Conservation (phyloP, 805 yeast genomes). For the Candida glaebosa region DNA sequence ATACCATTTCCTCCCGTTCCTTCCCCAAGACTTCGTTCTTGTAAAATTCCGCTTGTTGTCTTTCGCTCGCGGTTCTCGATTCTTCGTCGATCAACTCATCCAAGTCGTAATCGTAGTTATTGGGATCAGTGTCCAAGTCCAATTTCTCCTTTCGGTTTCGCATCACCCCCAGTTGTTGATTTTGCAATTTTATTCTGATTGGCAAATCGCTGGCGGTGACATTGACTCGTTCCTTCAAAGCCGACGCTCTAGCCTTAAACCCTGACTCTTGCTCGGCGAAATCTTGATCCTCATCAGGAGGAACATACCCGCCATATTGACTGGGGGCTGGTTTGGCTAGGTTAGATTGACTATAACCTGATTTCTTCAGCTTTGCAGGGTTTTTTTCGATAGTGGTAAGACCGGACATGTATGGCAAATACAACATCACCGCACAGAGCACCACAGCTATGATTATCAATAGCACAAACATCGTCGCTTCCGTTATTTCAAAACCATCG, state of each 20-base stretch:
- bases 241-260: conserved; percentile 15
- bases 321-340: neutral
- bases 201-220: conserved; percentile 38
- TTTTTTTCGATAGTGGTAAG: conserved; percentile 41
- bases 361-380: conserved; percentile 14
- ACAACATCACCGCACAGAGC: conserved; percentile 35
- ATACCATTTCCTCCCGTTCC: conserved; percentile 25
- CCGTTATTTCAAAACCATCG: neutral
- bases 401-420: conserved; percentile 50
- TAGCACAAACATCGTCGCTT: conserved; percentile 31
- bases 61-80: conserved; percentile 17
- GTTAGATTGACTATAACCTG: conserved; percentile 1
- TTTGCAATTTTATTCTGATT: conserved; percentile 27
- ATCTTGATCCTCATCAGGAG: conserved; percentile 33
- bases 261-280: conserved; percentile 9
- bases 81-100: conserved; percentile 42
- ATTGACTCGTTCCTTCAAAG: conserved; percentile 26
- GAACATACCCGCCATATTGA: conserved; percentile 27
- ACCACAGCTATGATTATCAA: conserved; percentile 40
- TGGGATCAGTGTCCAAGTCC: conserved; percentile 36
- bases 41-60: conserved; percentile 17
- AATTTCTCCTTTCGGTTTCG: conserved; percentile 31
- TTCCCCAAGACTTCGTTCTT: conserved; percentile 18
- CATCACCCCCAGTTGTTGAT: conserved; percentile 15
- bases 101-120: conserved; percentile 41